Percentiles rank a stretch among this genome's conserved stretches.
These are phyloP conservation scores for Thermochaetoides thermophila DNA, from an alignment of 495 filamentous ascomycete genomes.

Conservation along the genomic window DNA sequence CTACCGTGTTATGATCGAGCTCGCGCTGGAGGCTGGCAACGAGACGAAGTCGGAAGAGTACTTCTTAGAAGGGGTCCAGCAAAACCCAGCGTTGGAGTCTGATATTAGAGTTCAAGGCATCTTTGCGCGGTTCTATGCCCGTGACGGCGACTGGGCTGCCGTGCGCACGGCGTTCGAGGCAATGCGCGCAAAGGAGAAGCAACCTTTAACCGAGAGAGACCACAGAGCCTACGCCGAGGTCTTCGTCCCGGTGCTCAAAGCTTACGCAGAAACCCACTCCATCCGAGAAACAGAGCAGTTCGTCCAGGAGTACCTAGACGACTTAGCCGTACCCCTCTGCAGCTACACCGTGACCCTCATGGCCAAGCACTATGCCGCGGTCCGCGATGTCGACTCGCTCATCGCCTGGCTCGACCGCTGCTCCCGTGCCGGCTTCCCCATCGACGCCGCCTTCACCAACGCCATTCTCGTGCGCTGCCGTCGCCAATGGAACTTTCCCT, in stretches of 20 bases:
- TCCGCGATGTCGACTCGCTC: slow-evolving; percentile 24
- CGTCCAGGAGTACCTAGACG: slow-evolving; percentile 19
- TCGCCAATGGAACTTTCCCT: slow-evolving; percentile 23
- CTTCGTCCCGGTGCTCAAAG: slow-evolving; percentile 31
- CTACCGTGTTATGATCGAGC: slow-evolving; percentile 26
- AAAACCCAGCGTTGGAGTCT: slow-evolving; percentile 9
- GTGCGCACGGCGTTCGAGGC: slow-evolving; percentile 22
- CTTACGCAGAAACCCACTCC: slow-evolving; percentile 25
- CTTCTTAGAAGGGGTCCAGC: slow-evolving; percentile 7
- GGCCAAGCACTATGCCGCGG: slow-evolving; percentile 27
- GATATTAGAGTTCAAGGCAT: slow-evolving; percentile 21
- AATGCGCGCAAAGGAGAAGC: slow-evolving; percentile 19
- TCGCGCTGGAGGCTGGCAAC: slow-evolving; percentile 24
- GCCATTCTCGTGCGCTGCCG: slow-evolving; percentile 25
- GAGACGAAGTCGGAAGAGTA: slow-evolving; percentile 16
- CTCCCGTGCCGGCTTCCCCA: slow-evolving; percentile 13
- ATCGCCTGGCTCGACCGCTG: slow-evolving; percentile 26
- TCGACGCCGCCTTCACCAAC: slow-evolving; percentile 26
- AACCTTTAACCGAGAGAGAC: too few relatives aligned
- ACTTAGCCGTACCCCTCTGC: slow-evolving; percentile 20
- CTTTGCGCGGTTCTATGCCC: slow-evolving; percentile 26
- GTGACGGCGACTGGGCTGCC: slow-evolving; percentile 29
- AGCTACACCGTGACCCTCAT: slow-evolving; percentile 27
- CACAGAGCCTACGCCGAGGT: slow-evolving; percentile 15
- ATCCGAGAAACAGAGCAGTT: slow-evolving; percentile 29